Conservation (phyloP, 2,329 filamentous ascomycete genomes). For the Aspergillus sp. region DNA sequence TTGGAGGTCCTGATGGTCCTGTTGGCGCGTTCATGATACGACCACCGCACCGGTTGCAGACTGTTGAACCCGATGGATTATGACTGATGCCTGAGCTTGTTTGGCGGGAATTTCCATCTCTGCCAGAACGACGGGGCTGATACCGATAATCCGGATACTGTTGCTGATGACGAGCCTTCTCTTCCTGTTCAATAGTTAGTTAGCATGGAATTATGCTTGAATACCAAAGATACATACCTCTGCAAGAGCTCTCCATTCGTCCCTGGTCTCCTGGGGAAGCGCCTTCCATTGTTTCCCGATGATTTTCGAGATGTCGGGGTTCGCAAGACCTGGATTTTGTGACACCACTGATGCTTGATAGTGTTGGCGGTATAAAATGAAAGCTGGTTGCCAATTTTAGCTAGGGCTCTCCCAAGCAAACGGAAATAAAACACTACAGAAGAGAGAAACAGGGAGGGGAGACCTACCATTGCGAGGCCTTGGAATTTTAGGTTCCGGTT, state of each 20-base stretch:
- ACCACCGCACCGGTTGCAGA: slow-evolving; percentile 42
- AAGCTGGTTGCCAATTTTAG: slow-evolving; percentile 71
- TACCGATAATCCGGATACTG: slow-evolving; percentile 95
- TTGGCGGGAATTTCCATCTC: slow-evolving; percentile 45
- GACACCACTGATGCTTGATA: slow-evolving; percentile 78
- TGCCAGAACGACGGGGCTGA: slow-evolving; percentile 68
- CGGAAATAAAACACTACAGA: too few species aligned
- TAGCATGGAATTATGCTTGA: not conserved
- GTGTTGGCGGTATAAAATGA: slow-evolving; percentile 94
- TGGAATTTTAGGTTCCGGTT: slow-evolving; percentile 67
- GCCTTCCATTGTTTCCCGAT: slow-evolving; percentile 89
- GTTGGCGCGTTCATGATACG: slow-evolving; percentile 43
- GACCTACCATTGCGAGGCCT: slow-evolving; percentile 65
- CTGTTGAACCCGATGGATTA: slow-evolving; percentile 33
- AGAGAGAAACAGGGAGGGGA: not conserved
- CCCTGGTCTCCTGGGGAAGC: slow-evolving; percentile 68
- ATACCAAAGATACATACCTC: slow-evolving; percentile 53
- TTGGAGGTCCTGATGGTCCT: slow-evolving; percentile 34
- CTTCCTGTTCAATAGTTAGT: slow-evolving; percentile 53
- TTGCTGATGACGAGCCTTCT: slow-evolving; percentile 81
- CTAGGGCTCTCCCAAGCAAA: not conserved
- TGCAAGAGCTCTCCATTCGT: slow-evolving; percentile 82
- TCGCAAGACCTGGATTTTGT: slow-evolving; percentile 81
- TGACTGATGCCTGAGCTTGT: slow-evolving; percentile 29
- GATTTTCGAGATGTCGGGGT: slow-evolving; percentile 95